Percentiles rank a stretch among this genome's conserved stretches.
These are phyloP conservation scores for Cladorrhinum samala DNA, from an alignment of 495 filamentous ascomycete species.

Conservation along the genomic window DNA sequence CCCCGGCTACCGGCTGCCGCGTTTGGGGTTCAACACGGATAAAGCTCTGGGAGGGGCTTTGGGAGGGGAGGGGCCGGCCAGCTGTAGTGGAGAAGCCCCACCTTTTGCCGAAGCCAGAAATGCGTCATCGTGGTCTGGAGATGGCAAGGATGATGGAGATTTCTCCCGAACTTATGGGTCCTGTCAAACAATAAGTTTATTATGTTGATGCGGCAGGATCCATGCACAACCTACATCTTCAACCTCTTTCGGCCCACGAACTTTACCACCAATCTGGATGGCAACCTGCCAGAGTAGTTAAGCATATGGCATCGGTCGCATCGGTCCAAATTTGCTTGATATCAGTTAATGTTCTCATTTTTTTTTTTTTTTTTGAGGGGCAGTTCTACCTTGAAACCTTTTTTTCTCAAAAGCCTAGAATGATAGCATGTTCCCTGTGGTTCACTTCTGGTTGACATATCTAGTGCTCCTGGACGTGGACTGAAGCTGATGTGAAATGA, in stretches of 20 bases:
- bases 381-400: background rate
- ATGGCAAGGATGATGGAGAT: background rate
- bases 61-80: background rate
- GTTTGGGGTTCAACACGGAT: too few species aligned
- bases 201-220: too few species aligned
- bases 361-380: background rate
- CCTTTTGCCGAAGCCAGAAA: background rate
- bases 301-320: constrained; percentile 49
- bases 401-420: background rate
- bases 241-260: too few species aligned
- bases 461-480: too few species aligned
- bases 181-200: too few species aligned
- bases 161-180: too few species aligned
- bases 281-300: constrained; percentile 47
- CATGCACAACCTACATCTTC: too few species aligned
- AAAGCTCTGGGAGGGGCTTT: background rate
- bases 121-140: background rate
- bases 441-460: too few species aligned
- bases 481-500: too few species aligned
- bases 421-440: background rate
- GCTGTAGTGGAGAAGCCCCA: too few species aligned
- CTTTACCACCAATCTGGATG: constrained; percentile 13
- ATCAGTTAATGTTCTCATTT: constrained; percentile 19
- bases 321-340: constrained; percentile 41
- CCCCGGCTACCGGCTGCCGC: too few species aligned